phyloP scores from a whole-genome alignment of 2,329 filamentous ascomycete species.

The Trichoderma simmonsii region DNA sequence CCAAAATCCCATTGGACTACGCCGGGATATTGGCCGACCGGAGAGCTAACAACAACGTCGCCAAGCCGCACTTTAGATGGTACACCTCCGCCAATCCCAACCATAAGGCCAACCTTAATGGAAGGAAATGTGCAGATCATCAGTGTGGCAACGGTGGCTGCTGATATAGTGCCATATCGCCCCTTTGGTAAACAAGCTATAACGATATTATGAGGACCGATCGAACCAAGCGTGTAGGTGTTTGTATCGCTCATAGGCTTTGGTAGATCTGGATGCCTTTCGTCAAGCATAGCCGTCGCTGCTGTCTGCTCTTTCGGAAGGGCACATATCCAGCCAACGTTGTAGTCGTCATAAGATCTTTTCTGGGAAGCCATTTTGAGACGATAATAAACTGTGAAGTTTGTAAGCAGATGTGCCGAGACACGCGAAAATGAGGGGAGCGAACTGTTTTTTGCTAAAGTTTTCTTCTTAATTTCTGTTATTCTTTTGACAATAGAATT shows the following conservation, averaged over 20 bases:
- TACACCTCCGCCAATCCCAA: conserved; percentile 43
- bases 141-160: conserved; percentile 17
- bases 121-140: conserved; percentile 22
- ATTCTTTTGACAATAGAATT: too few relatives aligned
- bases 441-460: too few relatives aligned
- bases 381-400: too few relatives aligned
- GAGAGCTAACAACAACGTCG: conserved; percentile 28
- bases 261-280: conserved; percentile 22
- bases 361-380: too few relatives aligned
- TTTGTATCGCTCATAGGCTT: conserved; percentile 25
- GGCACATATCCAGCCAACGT: conserved; percentile 34
- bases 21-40: conserved; percentile 19
- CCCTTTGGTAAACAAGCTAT: conserved; percentile 27
- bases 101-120: conserved; percentile 22
- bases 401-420: too few relatives aligned
- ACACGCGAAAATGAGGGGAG: too few relatives aligned
- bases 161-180: conserved; percentile 18
- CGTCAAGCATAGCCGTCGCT: conserved; percentile 30
- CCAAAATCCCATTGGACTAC: conserved; percentile 28
- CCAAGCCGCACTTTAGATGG: conserved; percentile 28
- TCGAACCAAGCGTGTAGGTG: conserved; percentile 27
- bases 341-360: conserved; percentile 23
- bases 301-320: conserved; percentile 32
- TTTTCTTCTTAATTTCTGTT: too few relatives aligned
- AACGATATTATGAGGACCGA: conserved; percentile 28